These are phyloP conservation scores for Populus hybrid DNA, from an alignment of 441 rosid genomes.

Conservation along the genomic window DNA sequence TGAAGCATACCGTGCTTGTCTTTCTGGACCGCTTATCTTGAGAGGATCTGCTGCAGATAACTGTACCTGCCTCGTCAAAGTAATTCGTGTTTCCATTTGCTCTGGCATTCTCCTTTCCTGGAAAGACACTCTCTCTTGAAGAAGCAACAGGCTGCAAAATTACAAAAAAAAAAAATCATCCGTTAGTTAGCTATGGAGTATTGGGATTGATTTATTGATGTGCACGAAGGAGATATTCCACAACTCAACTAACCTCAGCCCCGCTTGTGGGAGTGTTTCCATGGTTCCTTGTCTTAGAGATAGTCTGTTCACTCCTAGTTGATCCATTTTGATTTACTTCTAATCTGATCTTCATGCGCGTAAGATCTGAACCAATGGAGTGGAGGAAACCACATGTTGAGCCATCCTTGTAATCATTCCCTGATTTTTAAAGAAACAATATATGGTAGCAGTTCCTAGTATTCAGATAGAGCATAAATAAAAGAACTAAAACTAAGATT, in stretches of 20 bases:
- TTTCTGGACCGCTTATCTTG: constrained; percentile 68
- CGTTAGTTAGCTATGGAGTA: background rate
- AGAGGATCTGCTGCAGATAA: constrained; percentile 48
- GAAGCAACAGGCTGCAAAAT: constrained; percentile 70
- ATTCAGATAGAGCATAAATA: background rate
- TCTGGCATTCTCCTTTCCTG: constrained; percentile 37
- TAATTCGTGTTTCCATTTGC: constrained; percentile 33
- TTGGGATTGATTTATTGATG: background rate
- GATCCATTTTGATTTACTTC: constrained; percentile 52
- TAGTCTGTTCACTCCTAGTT: constrained; percentile 54
- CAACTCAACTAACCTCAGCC: constrained; percentile 45
- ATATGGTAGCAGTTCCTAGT: background rate
- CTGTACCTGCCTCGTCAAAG: constrained; percentile 41
- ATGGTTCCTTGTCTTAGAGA: constrained; percentile 46
- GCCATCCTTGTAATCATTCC: constrained; percentile 40
- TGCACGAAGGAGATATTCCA: background rate
- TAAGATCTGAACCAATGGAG: constrained; percentile 88
- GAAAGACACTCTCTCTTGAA: constrained; percentile 75
- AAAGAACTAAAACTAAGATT: background rate
- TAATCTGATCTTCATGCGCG: constrained; percentile 73
- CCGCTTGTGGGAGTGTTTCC: constrained; percentile 73
- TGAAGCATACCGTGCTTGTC: constrained; percentile 71
- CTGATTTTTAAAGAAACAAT: constrained; percentile 29
- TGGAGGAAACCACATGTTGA: constrained; percentile 85
- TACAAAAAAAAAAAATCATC: background rate